Base-by-base conservation (phyloP, 176 grass and related monocot genomes). In the Triticum timopheevii region DNA sequence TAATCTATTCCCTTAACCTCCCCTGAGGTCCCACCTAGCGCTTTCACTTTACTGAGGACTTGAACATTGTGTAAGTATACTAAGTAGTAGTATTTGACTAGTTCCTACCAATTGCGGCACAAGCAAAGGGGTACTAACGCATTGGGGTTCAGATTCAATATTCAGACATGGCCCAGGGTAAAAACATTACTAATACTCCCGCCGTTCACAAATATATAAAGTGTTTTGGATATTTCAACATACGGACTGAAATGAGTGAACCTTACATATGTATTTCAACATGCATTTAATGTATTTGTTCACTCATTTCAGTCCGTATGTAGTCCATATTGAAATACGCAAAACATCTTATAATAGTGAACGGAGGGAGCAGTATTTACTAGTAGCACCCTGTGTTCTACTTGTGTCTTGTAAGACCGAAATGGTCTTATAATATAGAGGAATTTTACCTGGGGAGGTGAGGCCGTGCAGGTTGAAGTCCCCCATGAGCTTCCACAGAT, bases 381-480 rank as follows among this genome's bases (percentile, higher is more conserved):
- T 30, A 7, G 2, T 15, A 6, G 27, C 8, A 67, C 28, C 65
- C 1, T 1, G 65, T 34, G 65, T 31, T 34, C 27, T 30, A 1
- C 16, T 35, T 24, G 69, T 22, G 67, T 10, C 70, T 24, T 3
- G 3, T 20, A 49, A 58, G 3, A 13, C 34, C 4, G 78, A 65
- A 42, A 80, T 65, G 61, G 31, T 16, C 2, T 61, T 78, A 16
- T 1, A 10, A 19, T 67, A 8, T 10, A 12, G 38, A 49, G 13
- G 24, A 9, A 27, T 7, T 47, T 9, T 84, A 95, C 93, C 93
- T 68, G 93, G 93, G 6, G 90, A 92, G 27, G 96, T 98, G 75
- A 98, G 94, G 30, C 96, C 96, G 44, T 95, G 93, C 58, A 98
- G 96, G 86, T 89, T 95, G 92, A 98, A 98, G 69, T 98, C 93